phyloP scores from a whole-genome alignment of 306 rosid genomes.

The Rosa persica region DNA sequence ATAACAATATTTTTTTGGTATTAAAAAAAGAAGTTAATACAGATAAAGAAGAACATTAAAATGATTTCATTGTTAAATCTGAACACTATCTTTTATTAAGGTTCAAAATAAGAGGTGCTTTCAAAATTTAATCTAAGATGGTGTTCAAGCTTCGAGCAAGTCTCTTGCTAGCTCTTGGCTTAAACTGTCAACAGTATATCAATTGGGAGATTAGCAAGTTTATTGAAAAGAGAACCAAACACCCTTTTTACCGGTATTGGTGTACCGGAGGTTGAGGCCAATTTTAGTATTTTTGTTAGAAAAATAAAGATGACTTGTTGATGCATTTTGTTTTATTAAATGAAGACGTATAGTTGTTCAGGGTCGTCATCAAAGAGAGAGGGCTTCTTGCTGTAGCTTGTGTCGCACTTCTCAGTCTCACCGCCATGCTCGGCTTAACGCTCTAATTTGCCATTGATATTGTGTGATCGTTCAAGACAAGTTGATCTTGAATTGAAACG shows the following conservation, averaged over 20 bases:
- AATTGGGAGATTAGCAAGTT: neutral
- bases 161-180: neutral
- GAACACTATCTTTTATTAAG: neutral
- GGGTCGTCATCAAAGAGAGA: constrained; percentile 5
- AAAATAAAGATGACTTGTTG: neutral
- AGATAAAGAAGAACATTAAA: neutral
- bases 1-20: neutral
- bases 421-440: neutral
- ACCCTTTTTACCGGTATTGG: neutral
- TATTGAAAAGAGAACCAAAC: neutral
- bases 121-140: neutral
- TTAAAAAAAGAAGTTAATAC: neutral
- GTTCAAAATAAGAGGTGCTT: neutral
- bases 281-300: neutral
- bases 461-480: too few species aligned
- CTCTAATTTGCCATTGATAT: neutral
- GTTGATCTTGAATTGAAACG: too few species aligned
- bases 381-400: neutral
- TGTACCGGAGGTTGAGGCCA: neutral
- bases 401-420: neutral
- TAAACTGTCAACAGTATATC: neutral
- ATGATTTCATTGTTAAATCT: neutral
- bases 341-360: neutral
- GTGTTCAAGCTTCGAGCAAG: neutral
- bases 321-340: neutral